Evolutionary conservation across 1,139 yeast species (phyloP).

Genomic region (Yamadazyma epiphylla): DNA sequence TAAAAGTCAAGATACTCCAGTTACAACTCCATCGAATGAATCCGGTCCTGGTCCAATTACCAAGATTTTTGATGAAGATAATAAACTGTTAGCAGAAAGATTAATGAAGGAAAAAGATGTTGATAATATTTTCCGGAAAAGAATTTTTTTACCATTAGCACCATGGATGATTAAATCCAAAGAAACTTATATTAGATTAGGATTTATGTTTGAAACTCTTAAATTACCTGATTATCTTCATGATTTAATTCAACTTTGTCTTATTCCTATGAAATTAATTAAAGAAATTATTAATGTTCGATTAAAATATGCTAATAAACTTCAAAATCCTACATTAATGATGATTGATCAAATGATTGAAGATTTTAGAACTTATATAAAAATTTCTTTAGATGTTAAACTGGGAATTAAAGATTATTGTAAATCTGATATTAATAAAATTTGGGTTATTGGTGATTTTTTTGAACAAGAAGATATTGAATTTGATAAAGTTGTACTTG

Average conservation of each 20-base stretch:
- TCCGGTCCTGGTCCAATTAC: conserved; percentile 17
- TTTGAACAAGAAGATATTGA: conserved; percentile 54
- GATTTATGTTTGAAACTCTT: conserved; percentile 59
- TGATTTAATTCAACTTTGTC: conserved; percentile 61
- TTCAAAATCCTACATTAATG: conserved; percentile 88
- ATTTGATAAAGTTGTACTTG: conserved; percentile 69
- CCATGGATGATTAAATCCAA: conserved; percentile 81
- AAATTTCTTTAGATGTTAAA: conserved; percentile 73
- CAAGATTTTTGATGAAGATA: conserved; percentile 54
- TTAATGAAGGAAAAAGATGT: conserved; percentile 85
- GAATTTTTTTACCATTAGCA: conserved; percentile 57
- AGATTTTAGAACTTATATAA: conserved; percentile 75
- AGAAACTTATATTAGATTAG: conserved; percentile 61
- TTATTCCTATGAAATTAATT: conserved; percentile 76
- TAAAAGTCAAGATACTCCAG: conserved; percentile 20
- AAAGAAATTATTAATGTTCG: conserved; percentile 78
- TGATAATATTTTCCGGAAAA: conserved; percentile 57
- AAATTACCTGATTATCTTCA: conserved; percentile 76
- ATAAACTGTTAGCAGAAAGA: conserved; percentile 74
- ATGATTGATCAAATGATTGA: conserved; percentile 94
- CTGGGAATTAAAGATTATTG: conserved; percentile 63
- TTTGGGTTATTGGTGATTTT: conserved; percentile 71
- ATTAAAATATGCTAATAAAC: conserved; percentile 70
- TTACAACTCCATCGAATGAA: conserved; percentile 28
- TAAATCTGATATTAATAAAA: conserved; percentile 55